Conservation (phyloP, 495 filamentous ascomycete species). For the Aspergillus diversus region DNA sequence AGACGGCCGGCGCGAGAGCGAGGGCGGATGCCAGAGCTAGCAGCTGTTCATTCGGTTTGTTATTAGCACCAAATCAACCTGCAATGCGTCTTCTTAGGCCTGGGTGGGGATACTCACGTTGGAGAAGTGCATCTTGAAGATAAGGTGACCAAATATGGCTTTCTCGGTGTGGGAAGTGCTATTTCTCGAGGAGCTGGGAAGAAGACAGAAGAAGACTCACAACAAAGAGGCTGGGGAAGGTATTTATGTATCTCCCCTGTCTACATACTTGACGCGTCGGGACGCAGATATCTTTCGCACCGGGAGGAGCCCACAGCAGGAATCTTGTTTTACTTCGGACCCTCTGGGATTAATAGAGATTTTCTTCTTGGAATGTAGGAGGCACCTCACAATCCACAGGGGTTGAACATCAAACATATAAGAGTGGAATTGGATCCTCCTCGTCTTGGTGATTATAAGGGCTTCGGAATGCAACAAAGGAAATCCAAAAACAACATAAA, state of each 20-base stretch:
- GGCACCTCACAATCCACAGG: neutral
- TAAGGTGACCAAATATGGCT: neutral
- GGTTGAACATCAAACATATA: neutral
- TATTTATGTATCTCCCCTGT: neutral
- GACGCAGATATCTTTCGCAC: neutral
- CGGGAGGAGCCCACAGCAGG: no score
- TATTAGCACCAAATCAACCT: neutral
- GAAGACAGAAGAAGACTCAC: neutral
- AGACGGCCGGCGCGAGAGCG: slow-evolving; percentile 21
- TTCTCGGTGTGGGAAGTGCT: neutral
- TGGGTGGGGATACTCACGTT: neutral
- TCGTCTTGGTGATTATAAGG: neutral
- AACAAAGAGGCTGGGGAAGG: neutral
- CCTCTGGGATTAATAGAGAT: neutral
- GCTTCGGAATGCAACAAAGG: neutral
- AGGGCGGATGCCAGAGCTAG: slow-evolving; percentile 16
- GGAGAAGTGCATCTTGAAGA: neutral
- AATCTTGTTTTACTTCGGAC: neutral
- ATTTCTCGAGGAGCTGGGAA: neutral
- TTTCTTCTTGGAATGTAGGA: neutral
- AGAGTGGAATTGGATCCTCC: neutral
- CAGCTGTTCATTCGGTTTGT: neutral
- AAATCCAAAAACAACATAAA: neutral
- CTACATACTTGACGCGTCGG: neutral
- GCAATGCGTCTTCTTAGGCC: neutral